These are phyloP conservation scores for Avena sativa DNA, from an alignment of 176 grass and related monocot genomes.

Conservation along the genomic window DNA sequence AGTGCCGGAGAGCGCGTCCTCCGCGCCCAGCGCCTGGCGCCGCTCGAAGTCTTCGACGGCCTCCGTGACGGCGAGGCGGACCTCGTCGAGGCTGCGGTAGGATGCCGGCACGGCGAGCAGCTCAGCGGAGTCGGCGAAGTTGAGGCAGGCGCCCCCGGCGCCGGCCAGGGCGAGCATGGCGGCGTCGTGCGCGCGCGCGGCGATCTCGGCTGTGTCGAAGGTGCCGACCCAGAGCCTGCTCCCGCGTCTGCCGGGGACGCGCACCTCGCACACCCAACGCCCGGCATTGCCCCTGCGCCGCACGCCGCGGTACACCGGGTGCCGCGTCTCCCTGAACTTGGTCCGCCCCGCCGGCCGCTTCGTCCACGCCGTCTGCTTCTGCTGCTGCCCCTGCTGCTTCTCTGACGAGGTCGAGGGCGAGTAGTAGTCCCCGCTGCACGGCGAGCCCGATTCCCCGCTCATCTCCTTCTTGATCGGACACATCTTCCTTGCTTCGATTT, in stretches of 20 bases:
- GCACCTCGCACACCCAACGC: slow-evolving; percentile 71
- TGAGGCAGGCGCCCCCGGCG: slow-evolving; percentile 51
- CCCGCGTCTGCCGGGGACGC: slow-evolving; percentile 47
- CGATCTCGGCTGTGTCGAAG: slow-evolving; percentile 66
- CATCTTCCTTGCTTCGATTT: slow-evolving; percentile 22
- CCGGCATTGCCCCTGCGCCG: slow-evolving; percentile 51
- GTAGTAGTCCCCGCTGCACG: background rate
- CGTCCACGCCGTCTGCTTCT: slow-evolving; percentile 36
- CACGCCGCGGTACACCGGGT: slow-evolving; percentile 72
- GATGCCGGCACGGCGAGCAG: slow-evolving; percentile 42
- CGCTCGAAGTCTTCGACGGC: slow-evolving; percentile 51
- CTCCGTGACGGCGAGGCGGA: slow-evolving; percentile 58
- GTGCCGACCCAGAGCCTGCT: slow-evolving; percentile 86
- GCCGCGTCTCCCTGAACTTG: slow-evolving; percentile 78
- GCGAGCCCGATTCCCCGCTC: slow-evolving; percentile 32
- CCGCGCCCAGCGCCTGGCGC: background rate
- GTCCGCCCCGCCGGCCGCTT: slow-evolving; percentile 66
- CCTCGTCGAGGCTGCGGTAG: slow-evolving; percentile 49
- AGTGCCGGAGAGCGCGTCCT: slow-evolving; percentile 1
- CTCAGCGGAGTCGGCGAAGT: slow-evolving; percentile 71
- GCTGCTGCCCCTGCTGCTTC: background rate
- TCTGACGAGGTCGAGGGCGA: slow-evolving; percentile 34
- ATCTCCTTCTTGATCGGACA: slow-evolving; percentile 49
- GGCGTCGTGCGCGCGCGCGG: slow-evolving; percentile 73
- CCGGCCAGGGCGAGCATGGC: slow-evolving; percentile 54